Evolutionary conservation across 768 basidiomycete genomes (phyloP).

Genomic region (Lyophyllum semitale): DNA sequence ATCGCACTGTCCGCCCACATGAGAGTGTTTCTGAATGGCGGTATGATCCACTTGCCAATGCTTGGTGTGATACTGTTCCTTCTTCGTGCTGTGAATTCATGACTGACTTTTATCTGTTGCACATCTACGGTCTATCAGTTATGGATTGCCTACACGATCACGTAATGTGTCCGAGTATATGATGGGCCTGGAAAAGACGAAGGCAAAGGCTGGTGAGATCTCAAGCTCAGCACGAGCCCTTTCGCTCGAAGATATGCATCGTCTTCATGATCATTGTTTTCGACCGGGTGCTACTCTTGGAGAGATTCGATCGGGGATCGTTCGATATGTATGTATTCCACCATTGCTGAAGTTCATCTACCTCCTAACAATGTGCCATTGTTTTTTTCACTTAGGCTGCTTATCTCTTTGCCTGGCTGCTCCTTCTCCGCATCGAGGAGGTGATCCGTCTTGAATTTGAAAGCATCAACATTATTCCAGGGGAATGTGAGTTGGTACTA

Average conservation of each 20-base stretch:
- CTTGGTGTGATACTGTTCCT: background rate
- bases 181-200: constrained; percentile 24
- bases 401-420: constrained; percentile 20
- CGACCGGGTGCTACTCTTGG: background rate
- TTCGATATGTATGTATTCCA: background rate
- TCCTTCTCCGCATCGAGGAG: constrained; percentile 19
- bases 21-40: constrained; percentile 15
- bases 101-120: background rate
- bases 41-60: background rate
- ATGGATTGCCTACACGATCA: constrained; percentile 19
- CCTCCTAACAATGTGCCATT: background rate
- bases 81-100: background rate
- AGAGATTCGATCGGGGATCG: background rate
- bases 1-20: constrained; percentile 7
- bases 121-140: no score
- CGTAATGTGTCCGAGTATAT: constrained; percentile 20
- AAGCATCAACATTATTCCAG: constrained; percentile 16
- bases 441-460: constrained; percentile 14
- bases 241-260: constrained; percentile 17
- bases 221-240: constrained; percentile 22
- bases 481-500: background rate
- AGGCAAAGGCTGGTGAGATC: constrained; percentile 20
- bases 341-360: no score
- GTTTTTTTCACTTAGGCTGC: constrained; percentile 12
- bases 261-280: constrained; percentile 15